Percentiles rank a stretch among this genome's conserved stretches.
Evolutionary conservation across 805 yeast genomes (phyloP).

Genomic region (Lachancea mirantina): DNA sequence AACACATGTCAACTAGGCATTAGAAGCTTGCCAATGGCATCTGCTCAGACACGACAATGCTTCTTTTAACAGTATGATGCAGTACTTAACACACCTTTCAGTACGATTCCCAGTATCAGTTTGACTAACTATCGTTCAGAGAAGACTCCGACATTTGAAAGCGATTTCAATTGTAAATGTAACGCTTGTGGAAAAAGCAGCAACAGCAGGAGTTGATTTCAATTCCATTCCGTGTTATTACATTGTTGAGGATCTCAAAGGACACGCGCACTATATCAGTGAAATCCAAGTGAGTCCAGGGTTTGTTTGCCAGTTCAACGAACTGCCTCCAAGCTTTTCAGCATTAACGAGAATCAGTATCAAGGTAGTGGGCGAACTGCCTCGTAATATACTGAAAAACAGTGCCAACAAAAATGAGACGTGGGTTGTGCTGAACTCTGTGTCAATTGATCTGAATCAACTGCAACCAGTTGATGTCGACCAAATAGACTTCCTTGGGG

Average conservation of each 20-base stretch:
- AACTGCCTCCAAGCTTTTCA: slow-evolving; percentile 15
- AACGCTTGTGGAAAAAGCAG: slow-evolving; percentile 6
- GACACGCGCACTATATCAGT: slow-evolving; percentile 20
- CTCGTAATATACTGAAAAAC: slow-evolving; percentile 8
- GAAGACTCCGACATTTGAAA: slow-evolving; percentile 24
- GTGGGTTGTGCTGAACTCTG: slow-evolving; percentile 16
- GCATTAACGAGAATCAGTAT: slow-evolving; percentile 14
- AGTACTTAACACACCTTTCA: no score
- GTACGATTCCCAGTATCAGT: slow-evolving; percentile 8
- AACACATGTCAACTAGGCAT: no score
- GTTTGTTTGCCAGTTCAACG: slow-evolving; percentile 20
- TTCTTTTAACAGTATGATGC: slow-evolving; percentile 5
- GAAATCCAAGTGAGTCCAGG: slow-evolving; percentile 20
- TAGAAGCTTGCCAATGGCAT: no score
- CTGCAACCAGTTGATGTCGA: slow-evolving; percentile 11
- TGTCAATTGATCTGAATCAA: slow-evolving; percentile 15
- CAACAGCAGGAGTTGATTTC: neutral
- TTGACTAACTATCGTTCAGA: slow-evolving; percentile 2
- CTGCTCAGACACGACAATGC: no score
- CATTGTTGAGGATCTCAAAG: slow-evolving; percentile 16
- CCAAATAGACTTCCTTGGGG: slow-evolving; percentile 8
- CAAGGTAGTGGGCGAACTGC: slow-evolving; percentile 18
- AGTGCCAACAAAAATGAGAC: slow-evolving; percentile 2
- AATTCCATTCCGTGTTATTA: slow-evolving; percentile 16
- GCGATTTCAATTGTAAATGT: slow-evolving; percentile 19